Percentiles rank a stretch among this genome's conserved stretches.
These are phyloP conservation scores for Cornus kousa DNA, from an alignment of 148 eudicot species.

Conservation along the genomic window DNA sequence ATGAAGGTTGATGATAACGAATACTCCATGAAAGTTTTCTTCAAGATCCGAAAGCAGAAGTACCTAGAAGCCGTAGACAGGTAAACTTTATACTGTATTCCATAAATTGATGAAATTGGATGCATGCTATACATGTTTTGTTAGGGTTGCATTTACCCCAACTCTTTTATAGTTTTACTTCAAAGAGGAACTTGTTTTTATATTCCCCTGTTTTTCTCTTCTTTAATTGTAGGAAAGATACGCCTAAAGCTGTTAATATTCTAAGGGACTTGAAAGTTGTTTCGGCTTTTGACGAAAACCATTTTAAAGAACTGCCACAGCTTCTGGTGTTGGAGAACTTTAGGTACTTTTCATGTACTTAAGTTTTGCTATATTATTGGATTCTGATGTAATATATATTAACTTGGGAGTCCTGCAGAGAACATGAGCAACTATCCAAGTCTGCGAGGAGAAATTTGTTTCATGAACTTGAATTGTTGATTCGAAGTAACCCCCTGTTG, in stretches of 20 bases:
- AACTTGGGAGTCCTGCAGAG: conserved; percentile 33
- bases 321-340: conserved; percentile 72
- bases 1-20: conserved; percentile 70
- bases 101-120: not conserved
- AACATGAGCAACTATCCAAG: conserved; percentile 71
- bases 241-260: conserved; percentile 74
- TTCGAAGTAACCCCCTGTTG: conserved; percentile 70
- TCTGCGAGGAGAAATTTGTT: conserved; percentile 76
- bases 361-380: not conserved
- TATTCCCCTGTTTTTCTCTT: not conserved
- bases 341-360: conserved; percentile 33
- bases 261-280: conserved; percentile 79
- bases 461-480: conserved; percentile 62
- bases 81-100: conserved; percentile 15
- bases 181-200: not conserved
- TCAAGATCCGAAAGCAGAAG: conserved; percentile 74
- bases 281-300: conserved; percentile 76
- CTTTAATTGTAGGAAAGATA: conserved; percentile 54
- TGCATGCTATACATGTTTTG: not conserved
- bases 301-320: conserved; percentile 76
- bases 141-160: not conserved
- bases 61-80: conserved; percentile 69
- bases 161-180: not conserved
- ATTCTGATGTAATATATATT: not conserved
- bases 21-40: conserved; percentile 69